Conservation (phyloP, 1,284 basidiomycete genomes). For the Melanopsichium pennsylvanicum region DNA sequence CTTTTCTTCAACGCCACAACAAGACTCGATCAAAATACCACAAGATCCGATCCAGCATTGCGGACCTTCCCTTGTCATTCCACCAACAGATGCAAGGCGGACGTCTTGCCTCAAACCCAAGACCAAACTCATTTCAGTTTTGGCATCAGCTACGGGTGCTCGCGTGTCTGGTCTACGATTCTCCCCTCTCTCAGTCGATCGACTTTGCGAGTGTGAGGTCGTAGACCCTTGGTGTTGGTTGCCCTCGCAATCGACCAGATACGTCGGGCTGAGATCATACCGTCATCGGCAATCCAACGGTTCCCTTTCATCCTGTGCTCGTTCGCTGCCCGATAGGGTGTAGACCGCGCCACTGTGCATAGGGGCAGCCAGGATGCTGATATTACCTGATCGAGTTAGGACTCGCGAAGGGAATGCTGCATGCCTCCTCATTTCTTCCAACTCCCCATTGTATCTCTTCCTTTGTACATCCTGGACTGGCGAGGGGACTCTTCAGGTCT, state of each 20-base stretch:
- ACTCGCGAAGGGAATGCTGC: conserved; percentile 67
- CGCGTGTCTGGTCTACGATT: conserved; percentile 28
- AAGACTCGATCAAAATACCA: not conserved
- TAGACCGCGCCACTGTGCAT: too few species aligned
- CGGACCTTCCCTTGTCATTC: not conserved
- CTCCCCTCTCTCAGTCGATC: conserved; percentile 2
- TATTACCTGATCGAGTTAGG: conserved; percentile 66
- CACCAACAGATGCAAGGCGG: conserved; percentile 16
- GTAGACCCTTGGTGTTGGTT: conserved; percentile 13
- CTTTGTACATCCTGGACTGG: conserved; percentile 5
- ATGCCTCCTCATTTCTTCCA: conserved; percentile 17
- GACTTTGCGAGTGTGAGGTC: not conserved
- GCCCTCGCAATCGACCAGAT: conserved; percentile 7
- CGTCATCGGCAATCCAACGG: conserved; percentile 45
- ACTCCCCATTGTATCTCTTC: conserved; percentile 8
- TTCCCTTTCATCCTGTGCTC: not conserved
- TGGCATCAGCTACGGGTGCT: conserved; percentile 64
- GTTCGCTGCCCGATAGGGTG: not conserved
- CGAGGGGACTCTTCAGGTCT: not conserved
- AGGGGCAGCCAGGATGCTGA: conserved; percentile 20
- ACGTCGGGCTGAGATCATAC: conserved; percentile 57
- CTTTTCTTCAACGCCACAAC: not conserved
- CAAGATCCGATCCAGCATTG: not conserved
- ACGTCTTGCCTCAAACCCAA: conserved; percentile 32
- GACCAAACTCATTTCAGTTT: conserved; percentile 47